Evolutionary conservation across 106 monocot genomes (phyloP).

Genomic region (Dendrobium catenatum): DNA sequence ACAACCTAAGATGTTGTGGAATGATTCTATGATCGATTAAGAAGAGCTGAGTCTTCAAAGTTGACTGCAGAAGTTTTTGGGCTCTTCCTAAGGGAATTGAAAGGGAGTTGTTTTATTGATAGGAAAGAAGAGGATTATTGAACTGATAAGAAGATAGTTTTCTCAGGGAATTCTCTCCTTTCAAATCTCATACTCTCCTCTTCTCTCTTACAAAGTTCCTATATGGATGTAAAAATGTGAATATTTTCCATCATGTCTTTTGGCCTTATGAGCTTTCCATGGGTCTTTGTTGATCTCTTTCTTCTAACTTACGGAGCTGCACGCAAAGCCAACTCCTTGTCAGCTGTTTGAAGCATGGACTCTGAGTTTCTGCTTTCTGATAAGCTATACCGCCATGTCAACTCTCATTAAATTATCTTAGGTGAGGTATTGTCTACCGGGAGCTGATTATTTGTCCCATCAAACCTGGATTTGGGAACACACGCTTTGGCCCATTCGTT

Average conservation of each 20-base stretch:
- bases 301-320: not conserved
- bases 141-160: not conserved
- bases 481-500: too few species aligned
- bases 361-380: too few species aligned
- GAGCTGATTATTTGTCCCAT: too few species aligned
- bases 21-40: not conserved
- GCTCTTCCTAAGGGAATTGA: too few species aligned
- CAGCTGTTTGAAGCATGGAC: too few species aligned
- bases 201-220: not conserved
- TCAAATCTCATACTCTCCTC: not conserved
- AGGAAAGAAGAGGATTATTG: not conserved
- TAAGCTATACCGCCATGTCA: too few species aligned
- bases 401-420: too few species aligned
- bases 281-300: not conserved
- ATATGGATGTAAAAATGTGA: not conserved
- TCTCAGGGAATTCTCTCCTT: not conserved
- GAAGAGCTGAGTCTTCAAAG: not conserved
- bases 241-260: not conserved
- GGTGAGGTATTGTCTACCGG: too few species aligned
- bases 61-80: not conserved
- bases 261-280: not conserved
- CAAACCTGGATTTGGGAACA: too few species aligned
- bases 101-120: too few species aligned
- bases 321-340: not conserved
- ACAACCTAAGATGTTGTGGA: not conserved